Percentiles rank a stretch among this genome's conserved stretches.
phyloP scores from a whole-genome alignment of 164 flowering plant species.

The Vitis rotundifolia region DNA sequence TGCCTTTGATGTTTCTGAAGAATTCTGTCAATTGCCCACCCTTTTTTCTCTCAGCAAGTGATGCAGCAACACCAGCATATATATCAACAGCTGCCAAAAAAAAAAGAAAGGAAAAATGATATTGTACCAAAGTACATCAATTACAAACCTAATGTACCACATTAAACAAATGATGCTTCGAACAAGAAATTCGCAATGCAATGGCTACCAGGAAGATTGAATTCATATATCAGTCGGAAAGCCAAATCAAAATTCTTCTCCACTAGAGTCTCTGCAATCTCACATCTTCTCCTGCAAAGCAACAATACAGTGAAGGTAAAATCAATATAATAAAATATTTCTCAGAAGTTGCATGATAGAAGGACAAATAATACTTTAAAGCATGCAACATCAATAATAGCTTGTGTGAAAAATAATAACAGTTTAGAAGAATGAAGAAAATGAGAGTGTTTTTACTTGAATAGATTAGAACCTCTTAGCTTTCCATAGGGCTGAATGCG shows the following conservation, averaged over 20 bases:
- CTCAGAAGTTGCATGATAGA: not conserved
- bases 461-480: not conserved
- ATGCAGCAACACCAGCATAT: conserved; percentile 96
- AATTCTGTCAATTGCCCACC: conserved; percentile 92
- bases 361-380: not conserved
- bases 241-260: conserved; percentile 97
- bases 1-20: conserved; percentile 88
- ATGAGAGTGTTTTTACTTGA: not conserved
- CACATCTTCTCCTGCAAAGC: conserved; percentile 82
- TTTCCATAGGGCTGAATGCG: not conserved
- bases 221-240: conserved; percentile 82
- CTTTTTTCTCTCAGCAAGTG: conserved; percentile 93
- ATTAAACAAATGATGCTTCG: not conserved
- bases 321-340: not conserved
- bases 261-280: conserved; percentile 89
- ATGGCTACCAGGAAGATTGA: conserved; percentile 80
- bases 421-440: not conserved
- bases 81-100: conserved; percentile 83
- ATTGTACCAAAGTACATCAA: not conserved
- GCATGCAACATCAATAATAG: not conserved
- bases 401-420: not conserved
- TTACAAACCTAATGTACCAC: not conserved
- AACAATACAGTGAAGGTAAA: not conserved
- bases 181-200: not conserved
- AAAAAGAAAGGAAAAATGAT: not conserved